phyloP scores from a whole-genome alignment of 2,329 filamentous ascomycete species.

The Tolypocladium tundrense region DNA sequence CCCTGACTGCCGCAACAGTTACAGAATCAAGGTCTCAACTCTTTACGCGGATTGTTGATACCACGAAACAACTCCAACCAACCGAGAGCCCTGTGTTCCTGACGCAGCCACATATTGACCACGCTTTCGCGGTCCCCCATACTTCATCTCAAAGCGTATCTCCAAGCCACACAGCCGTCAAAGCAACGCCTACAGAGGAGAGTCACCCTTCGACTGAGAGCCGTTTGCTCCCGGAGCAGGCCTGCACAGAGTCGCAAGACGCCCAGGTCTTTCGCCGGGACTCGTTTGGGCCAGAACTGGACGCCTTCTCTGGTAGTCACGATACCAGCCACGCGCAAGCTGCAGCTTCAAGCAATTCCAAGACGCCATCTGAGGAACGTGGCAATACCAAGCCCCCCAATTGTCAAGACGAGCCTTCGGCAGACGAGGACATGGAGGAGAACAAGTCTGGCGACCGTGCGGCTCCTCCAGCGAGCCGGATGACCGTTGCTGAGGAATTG shows the following conservation, averaged over 20 bases:
- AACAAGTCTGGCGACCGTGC: neutral
- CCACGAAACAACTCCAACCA: neutral
- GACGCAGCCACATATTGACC: constrained; percentile 4
- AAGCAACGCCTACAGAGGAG: constrained; percentile 1
- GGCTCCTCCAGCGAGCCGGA: neutral
- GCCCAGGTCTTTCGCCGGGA: constrained; percentile 13
- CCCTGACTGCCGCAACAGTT: neutral
- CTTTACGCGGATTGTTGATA: neutral
- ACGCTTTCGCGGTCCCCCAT: constrained; percentile 1
- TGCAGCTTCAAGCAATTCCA: neutral
- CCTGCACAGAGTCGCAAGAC: constrained; percentile 13
- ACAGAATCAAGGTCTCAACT: neutral
- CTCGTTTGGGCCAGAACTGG: constrained; percentile 6
- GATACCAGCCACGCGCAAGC: neutral
- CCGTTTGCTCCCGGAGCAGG: neutral
- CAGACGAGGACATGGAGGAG: constrained; percentile 1
- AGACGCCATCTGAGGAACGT: neutral
- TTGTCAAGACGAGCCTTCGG: neutral
- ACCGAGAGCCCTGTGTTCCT: constrained; percentile 5
- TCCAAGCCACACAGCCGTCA: neutral
- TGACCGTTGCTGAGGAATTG: constrained; percentile 8
- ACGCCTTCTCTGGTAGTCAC: constrained; percentile 7
- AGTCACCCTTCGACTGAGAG: neutral
- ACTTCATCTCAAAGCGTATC: constrained; percentile 1
- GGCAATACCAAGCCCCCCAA: neutral